These are phyloP conservation scores for Linnemannia elongata DNA, from an alignment of 192 early-diverging fungal species.

Conservation along the genomic window DNA sequence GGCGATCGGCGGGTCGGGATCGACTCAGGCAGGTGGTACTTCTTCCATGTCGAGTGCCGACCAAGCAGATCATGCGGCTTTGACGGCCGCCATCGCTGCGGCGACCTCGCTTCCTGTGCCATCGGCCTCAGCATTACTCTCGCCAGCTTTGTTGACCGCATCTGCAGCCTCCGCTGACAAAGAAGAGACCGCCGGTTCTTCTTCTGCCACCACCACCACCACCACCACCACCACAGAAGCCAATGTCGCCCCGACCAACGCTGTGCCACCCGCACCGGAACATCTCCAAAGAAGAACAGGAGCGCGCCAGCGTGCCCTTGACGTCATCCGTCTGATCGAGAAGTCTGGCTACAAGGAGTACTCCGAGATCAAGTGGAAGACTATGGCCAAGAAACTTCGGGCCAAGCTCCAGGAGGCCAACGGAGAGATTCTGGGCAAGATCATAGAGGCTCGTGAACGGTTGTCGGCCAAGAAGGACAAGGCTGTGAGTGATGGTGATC, in stretches of 20 bases:
- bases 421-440: background rate
- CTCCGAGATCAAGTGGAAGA: constrained; percentile 21
- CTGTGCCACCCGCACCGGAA: background rate
- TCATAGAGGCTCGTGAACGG: constrained; percentile 10
- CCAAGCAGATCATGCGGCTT: constrained; percentile 2
- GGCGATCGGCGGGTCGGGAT: constrained; percentile 5
- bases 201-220: too few species aligned
- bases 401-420: constrained; percentile 10
- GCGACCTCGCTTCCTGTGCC: constrained; percentile 2
- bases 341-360: background rate
- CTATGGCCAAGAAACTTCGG: constrained; percentile 8
- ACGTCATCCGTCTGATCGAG: constrained; percentile 9
- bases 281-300: constrained; percentile 6
- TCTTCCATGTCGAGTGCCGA: background rate
- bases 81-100: constrained; percentile 18
- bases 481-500: background rate
- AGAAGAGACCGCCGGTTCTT: background rate
- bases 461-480: background rate
- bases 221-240: background rate
- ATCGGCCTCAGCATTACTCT: background rate
- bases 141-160: background rate
- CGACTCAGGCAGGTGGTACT: background rate
- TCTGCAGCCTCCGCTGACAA: background rate
- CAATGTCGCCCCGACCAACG: background rate
- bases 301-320: constrained; percentile 1